Conservation (phyloP, 2,329 filamentous ascomycete genomes). For the Nannizziopsis arthrosporioides region DNA sequence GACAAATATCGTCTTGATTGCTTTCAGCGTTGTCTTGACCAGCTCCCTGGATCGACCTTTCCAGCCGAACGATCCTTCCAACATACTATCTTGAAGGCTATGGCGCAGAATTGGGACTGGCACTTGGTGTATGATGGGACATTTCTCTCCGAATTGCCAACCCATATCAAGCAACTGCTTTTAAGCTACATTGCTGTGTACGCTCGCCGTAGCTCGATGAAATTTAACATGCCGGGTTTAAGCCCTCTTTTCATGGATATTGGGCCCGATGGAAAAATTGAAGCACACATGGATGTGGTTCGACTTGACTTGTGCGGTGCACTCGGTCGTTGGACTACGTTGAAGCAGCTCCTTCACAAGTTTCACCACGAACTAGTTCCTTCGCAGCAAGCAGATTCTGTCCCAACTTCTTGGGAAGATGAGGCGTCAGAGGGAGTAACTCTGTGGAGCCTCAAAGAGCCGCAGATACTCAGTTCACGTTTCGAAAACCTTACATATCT, state of each 20-base stretch:
- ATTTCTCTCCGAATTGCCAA: constrained; percentile 42
- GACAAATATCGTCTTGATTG: background rate
- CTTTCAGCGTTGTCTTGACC: constrained; percentile 24
- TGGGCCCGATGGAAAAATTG: constrained; percentile 10
- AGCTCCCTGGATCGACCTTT: constrained; percentile 31
- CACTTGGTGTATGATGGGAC: constrained; percentile 47
- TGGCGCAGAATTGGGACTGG: constrained; percentile 46
- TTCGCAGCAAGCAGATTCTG: background rate
- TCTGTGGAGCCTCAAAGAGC: constrained; percentile 13
- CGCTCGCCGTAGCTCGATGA: constrained; percentile 32
- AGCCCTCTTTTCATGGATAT: constrained; percentile 38
- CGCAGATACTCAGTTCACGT: constrained; percentile 22
- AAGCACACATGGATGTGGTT: constrained; percentile 33
- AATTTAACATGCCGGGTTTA: constrained; percentile 34
- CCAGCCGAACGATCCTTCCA: constrained; percentile 35
- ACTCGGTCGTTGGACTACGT: constrained; percentile 37
- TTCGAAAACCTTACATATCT: constrained; percentile 47
- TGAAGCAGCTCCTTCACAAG: constrained; percentile 39
- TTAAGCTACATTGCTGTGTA: constrained; percentile 47
- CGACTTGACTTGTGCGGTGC: constrained; percentile 44
- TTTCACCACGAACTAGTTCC: constrained; percentile 24
- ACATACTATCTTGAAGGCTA: constrained; percentile 41
- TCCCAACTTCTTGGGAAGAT: constrained; percentile 35
- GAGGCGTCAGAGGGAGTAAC: constrained; percentile 9
- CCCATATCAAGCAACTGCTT: constrained; percentile 41